These are phyloP conservation scores for Pseudodiploospora longispora DNA, from an alignment of 2,329 filamentous ascomycete genomes.

Conservation along the genomic window DNA sequence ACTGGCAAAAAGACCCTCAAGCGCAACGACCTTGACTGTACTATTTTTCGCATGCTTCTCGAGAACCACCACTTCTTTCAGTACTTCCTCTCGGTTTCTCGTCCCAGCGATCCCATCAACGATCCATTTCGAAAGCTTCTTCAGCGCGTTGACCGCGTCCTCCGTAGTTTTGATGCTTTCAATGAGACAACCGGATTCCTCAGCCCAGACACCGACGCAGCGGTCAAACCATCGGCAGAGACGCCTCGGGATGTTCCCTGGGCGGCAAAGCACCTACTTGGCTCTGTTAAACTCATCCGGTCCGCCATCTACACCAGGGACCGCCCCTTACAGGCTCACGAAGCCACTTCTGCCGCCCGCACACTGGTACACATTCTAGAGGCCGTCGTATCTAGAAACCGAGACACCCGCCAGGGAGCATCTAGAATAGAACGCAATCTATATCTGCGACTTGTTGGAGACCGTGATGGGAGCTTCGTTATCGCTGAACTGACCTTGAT, in stretches of 20 bases:
- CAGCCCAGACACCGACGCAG: not conserved
- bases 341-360: constrained; percentile 37
- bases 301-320: constrained; percentile 31
- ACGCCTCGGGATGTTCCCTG: constrained; percentile 34
- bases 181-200: not conserved
- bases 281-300: constrained; percentile 35
- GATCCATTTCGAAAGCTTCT: constrained; percentile 41
- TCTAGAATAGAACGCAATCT: constrained; percentile 33
- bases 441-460: constrained; percentile 40
- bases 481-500: constrained; percentile 35
- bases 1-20: constrained; percentile 29
- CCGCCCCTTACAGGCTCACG: constrained; percentile 26
- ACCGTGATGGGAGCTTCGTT: constrained; percentile 35
- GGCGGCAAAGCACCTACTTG: constrained; percentile 40
- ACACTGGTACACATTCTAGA: constrained; percentile 41
- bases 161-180: constrained; percentile 33
- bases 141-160: constrained; percentile 38
- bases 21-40: constrained; percentile 39
- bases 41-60: constrained; percentile 45
- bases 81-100: constrained; percentile 39
- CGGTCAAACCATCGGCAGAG: constrained; percentile 16
- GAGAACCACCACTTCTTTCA: constrained; percentile 47
- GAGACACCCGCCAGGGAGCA: constrained; percentile 24
- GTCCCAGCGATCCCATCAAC: constrained; percentile 35
- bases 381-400: constrained; percentile 33